These are phyloP conservation scores for Dictyostelium discoideum DNA, from an alignment of 78 protist species.

Conservation along the genomic window DNA sequence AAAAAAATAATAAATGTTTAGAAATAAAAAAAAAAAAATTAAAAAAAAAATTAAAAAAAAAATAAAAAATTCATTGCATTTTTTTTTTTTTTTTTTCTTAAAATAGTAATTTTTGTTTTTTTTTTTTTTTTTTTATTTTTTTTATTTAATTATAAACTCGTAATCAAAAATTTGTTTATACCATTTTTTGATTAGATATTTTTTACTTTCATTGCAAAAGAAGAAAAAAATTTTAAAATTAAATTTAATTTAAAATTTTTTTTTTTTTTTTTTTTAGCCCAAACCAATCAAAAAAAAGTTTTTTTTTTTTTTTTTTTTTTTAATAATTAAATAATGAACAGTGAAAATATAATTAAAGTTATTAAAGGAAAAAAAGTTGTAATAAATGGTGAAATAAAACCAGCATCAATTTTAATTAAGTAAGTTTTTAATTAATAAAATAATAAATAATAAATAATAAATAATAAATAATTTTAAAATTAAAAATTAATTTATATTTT, in stretches of 20 bases:
- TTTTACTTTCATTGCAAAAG: background rate
- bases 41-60: background rate
- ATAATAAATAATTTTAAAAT: too few species aligned
- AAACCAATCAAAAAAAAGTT: background rate
- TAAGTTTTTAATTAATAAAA: background rate
- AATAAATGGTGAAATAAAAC: background rate
- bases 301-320: background rate
- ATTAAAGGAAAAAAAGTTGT: slow-evolving; percentile 45
- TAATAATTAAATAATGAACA: background rate
- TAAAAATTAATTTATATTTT: too few species aligned
- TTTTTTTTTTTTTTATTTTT: too few species aligned
- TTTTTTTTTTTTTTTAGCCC: background rate
- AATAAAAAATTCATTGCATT: background rate
- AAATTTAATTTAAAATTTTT: background rate
- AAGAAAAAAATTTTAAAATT: too few species aligned
- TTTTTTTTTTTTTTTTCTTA: background rate
- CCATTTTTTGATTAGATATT: background rate
- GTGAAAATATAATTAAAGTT: background rate
- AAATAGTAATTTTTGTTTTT: too few species aligned
- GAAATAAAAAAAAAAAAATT: background rate
- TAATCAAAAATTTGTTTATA: too few species aligned
- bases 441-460: background rate
- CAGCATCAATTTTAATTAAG: slow-evolving; percentile 30
- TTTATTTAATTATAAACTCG: too few species aligned
- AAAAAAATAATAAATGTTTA: background rate